These are phyloP conservation scores for Corymbia citriodora DNA, from an alignment of 441 rosid genomes.

Conservation along the genomic window DNA sequence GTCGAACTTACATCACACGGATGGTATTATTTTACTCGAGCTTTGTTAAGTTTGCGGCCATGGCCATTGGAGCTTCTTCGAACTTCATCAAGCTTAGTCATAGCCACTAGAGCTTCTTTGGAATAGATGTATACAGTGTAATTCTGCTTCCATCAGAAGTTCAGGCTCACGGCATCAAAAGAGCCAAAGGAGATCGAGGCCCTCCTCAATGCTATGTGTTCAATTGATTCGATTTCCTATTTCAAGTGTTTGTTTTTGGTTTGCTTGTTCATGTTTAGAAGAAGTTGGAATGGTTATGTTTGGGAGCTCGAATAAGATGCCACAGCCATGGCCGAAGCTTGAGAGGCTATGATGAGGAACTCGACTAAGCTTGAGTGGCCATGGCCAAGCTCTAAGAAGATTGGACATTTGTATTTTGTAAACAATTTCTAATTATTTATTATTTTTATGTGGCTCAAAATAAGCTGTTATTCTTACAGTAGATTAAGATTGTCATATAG, in stretches of 20 bases:
- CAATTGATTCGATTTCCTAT: not conserved
- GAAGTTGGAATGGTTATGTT: not conserved
- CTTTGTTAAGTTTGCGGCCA: not conserved
- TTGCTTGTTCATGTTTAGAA: not conserved
- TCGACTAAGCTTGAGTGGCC: not conserved
- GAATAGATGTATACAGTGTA: too few species aligned
- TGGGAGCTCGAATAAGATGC: not conserved
- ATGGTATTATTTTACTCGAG: too few species aligned
- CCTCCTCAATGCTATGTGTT: not conserved
- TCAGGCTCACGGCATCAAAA: not conserved
- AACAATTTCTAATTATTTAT: not conserved
- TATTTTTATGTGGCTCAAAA: too few species aligned
- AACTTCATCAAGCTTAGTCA: not conserved
- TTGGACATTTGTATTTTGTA: not conserved
- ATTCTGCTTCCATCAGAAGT: not conserved
- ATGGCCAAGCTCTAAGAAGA: not conserved
- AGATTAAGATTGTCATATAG: not conserved
- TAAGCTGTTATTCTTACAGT: too few species aligned
- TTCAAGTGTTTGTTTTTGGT: not conserved
- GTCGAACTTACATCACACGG: too few species aligned
- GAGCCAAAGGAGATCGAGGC: accelerated
- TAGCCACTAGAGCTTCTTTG: accelerated
- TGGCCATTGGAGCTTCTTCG: not conserved
- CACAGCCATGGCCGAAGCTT: not conserved
- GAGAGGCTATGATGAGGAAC: not conserved